These are phyloP conservation scores for Rhizopogon vesiculosus DNA, from an alignment of 768 basidiomycete species.

Conservation along the genomic window DNA sequence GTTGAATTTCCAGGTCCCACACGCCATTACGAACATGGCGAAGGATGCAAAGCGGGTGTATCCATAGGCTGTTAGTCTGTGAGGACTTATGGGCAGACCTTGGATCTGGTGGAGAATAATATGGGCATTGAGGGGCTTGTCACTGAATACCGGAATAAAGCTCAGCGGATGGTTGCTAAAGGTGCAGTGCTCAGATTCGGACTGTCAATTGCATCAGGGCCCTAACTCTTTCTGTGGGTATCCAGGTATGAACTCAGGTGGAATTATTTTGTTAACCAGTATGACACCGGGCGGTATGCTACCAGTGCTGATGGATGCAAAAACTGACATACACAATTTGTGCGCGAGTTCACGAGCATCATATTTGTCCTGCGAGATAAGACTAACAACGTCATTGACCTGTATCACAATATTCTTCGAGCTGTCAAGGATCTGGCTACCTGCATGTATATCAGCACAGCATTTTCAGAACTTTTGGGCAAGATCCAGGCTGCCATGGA, in stretches of 20 bases:
- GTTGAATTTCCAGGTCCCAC: constrained; percentile 94
- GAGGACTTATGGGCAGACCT: constrained; percentile 93
- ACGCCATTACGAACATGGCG: constrained; percentile 92
- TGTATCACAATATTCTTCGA: constrained; percentile 80
- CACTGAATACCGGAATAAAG: constrained; percentile 92
- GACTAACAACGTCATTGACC: constrained; percentile 88
- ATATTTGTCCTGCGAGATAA: constrained; percentile 96
- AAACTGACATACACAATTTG: constrained; percentile 88
- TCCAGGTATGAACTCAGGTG: constrained; percentile 90
- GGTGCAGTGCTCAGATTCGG: constrained; percentile 41
- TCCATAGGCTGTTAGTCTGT: constrained; percentile 96
- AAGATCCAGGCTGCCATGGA: constrained; percentile 83
- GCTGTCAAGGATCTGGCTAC: constrained; percentile 84
- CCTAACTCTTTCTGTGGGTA: background rate
- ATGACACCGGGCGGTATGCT: constrained; percentile 76
- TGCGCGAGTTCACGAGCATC: constrained; percentile 91
- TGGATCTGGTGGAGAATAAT: constrained; percentile 87
- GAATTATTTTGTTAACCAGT: constrained; percentile 96
- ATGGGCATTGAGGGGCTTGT: constrained; percentile 92
- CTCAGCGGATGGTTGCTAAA: constrained; percentile 88
- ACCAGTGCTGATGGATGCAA: constrained; percentile 72
- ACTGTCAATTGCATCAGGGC: background rate
- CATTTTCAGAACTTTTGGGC: constrained; percentile 73
- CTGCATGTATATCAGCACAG: constrained; percentile 80
- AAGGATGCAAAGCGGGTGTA: constrained; percentile 99